Conservation (phyloP, 345 rosid genomes). For the Geranium brycei region DNA sequence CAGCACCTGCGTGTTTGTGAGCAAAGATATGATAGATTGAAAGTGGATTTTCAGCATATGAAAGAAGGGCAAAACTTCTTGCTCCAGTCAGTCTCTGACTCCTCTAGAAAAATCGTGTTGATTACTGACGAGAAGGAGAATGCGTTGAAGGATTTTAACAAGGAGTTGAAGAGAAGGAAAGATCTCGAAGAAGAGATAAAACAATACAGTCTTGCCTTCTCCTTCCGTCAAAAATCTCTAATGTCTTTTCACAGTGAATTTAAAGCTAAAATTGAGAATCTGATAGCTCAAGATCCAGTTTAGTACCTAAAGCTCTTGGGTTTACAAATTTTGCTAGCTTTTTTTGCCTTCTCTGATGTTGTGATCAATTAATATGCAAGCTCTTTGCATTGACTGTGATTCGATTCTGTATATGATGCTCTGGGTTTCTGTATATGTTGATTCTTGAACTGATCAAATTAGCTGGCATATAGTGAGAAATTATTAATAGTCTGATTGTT, state of each 20-base stretch:
- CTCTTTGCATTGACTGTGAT: no score
- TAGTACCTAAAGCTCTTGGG: conserved; percentile 31
- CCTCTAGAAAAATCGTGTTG: conserved; percentile 32
- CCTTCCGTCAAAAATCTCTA: conserved; percentile 44
- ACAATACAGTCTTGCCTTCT: conserved; percentile 50
- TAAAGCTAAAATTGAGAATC: conserved; percentile 48
- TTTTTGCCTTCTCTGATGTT: no score
- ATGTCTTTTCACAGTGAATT: conserved; percentile 50
- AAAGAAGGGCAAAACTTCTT: conserved; percentile 55
- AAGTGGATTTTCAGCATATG: conserved; percentile 40
- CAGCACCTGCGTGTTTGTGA: conserved; percentile 36
- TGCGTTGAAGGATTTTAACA: conserved; percentile 41
- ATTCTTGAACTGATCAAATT: no score
- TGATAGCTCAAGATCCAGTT: conserved; percentile 30
- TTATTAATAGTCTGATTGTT: no score
- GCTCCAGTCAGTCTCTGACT: conserved; percentile 24
- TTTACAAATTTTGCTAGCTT: conserved; percentile 3
- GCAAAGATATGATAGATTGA: conserved; percentile 36
- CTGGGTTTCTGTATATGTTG: no score
- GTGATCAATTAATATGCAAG: no score
- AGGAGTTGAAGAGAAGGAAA: conserved; percentile 50
- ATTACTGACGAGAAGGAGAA: conserved; percentile 46
- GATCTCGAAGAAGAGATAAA: conserved; percentile 60
- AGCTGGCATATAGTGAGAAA: no score
- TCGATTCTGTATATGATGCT: no score